A percentile compares a stretch with the other conserved stretches of the same genome.
phyloP scores from a whole-genome alignment of 257 asterid genomes.

The Jaltomata sinuosa region DNA sequence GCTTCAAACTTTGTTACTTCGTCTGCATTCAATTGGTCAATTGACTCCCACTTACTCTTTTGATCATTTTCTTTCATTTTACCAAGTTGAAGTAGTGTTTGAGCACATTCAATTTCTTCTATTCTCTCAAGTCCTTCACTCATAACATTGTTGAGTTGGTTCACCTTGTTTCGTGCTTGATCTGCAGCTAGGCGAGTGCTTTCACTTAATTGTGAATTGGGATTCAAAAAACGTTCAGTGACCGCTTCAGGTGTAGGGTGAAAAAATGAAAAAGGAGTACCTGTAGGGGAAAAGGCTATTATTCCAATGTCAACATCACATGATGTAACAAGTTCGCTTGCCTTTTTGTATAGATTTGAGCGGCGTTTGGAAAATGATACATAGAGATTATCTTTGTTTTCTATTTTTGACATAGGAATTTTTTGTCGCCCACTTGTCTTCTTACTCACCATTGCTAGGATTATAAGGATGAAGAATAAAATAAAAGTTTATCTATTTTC shows the following conservation, averaged over 20 bases:
- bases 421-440: not conserved
- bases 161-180: not conserved
- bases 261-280: constrained; percentile 29
- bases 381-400: constrained; percentile 8
- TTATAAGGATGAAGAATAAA: not conserved
- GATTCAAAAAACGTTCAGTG: not conserved
- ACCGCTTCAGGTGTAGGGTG: constrained; percentile 23
- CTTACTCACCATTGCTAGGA: not conserved
- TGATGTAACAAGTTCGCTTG: constrained; percentile 16
- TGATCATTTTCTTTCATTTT: no score
- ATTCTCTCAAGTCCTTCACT: not conserved
- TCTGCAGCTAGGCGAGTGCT: not conserved
- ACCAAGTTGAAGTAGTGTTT: no score
- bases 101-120: not conserved
- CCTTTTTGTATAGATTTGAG: constrained; percentile 12
- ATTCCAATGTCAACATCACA: constrained; percentile 19
- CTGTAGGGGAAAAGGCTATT: constrained; percentile 21
- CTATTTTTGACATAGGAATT: not conserved
- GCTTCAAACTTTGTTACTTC: no score
- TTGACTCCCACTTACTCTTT: no score
- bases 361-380: constrained; percentile 25
- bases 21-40: no score
- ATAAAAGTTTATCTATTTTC: not conserved
- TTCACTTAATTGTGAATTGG: not conserved
- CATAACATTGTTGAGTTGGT: not conserved